phyloP scores from a whole-genome alignment of 495 filamentous ascomycete genomes.

The Hyphodiscus hymeniophilus region DNA sequence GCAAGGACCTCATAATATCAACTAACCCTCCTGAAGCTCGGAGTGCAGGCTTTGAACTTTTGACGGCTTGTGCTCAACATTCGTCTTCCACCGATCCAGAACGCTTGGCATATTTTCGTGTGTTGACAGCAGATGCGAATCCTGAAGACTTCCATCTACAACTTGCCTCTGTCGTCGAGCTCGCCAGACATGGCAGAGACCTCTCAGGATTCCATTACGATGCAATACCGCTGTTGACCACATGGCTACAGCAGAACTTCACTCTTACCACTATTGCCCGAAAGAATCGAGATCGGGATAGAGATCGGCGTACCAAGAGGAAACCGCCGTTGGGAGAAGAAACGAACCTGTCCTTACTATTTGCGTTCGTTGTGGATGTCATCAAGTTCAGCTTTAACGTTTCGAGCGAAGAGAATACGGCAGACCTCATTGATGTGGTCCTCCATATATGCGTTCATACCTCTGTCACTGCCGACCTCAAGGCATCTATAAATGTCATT shows the following conservation, averaged over 20 bases:
- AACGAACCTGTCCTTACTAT: conserved; percentile 56
- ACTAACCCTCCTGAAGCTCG: conserved; percentile 44
- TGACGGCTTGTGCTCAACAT: conserved; percentile 56
- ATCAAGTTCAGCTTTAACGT: conserved; percentile 78
- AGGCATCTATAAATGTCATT: conserved; percentile 66
- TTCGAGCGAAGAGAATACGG: conserved; percentile 59
- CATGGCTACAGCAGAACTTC: conserved; percentile 50
- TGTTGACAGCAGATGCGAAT: conserved; percentile 40
- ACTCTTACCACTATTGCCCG: conserved; percentile 41
- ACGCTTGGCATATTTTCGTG: conserved; percentile 54
- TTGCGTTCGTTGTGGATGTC: conserved; percentile 67
- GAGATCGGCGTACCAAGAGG: conserved; percentile 31
- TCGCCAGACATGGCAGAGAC: conserved; percentile 56
- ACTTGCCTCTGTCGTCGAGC: conserved; percentile 49
- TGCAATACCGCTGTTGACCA: conserved; percentile 47
- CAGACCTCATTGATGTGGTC: conserved; percentile 55
- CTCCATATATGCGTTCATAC: conserved; percentile 71
- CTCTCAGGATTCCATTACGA: conserved; percentile 57
- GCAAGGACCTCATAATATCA: conserved; percentile 54
- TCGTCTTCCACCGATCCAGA: conserved; percentile 53
- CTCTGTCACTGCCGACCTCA: conserved; percentile 62
- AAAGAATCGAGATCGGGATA: conserved; percentile 31
- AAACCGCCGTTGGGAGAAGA: conserved; percentile 51
- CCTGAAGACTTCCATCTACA: conserved; percentile 56
- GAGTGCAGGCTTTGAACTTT: conserved; percentile 50